These are phyloP conservation scores for Imleria badia DNA, from an alignment of 768 basidiomycete species.

Conservation along the genomic window DNA sequence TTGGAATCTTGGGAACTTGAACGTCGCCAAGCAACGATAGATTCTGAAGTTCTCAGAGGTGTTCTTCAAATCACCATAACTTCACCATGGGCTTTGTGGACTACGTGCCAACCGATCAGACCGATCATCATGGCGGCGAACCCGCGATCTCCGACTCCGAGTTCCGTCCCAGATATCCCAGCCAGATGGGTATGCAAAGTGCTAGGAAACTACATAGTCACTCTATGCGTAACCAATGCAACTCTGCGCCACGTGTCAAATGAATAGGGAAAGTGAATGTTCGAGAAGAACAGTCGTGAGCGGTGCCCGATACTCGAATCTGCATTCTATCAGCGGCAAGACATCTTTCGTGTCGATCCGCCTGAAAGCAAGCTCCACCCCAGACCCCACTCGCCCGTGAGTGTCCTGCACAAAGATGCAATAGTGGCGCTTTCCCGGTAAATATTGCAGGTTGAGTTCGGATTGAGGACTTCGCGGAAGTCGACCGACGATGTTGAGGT, in stretches of 20 bases:
- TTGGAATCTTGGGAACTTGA: too few relatives aligned
- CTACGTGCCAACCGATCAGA: too few relatives aligned
- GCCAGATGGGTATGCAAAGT: too few relatives aligned
- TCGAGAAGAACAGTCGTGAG: constrained; percentile 7
- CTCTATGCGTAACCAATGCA: too few relatives aligned
- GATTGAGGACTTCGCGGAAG: background rate
- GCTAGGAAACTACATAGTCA: too few relatives aligned
- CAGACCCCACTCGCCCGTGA: background rate
- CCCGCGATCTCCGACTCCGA: too few relatives aligned
- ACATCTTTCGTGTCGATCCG: constrained; percentile 2
- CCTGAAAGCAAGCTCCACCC: constrained; percentile 5
- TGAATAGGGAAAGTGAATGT: background rate
- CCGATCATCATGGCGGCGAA: too few relatives aligned
- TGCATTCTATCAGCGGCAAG: constrained; percentile 4
- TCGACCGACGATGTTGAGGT: background rate
- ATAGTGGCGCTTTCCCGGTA: background rate
- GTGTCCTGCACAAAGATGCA: constrained; percentile 5
- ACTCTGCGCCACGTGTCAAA: background rate
- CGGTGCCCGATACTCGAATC: background rate
- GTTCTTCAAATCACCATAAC: too few relatives aligned
- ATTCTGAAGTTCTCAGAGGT: too few relatives aligned
- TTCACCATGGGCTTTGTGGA: too few relatives aligned
- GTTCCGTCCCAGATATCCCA: too few relatives aligned
- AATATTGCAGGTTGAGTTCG: background rate
- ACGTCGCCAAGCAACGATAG: too few relatives aligned